These are phyloP conservation scores for Cinchona pubescens DNA, from an alignment of 257 asterid genomes.

Conservation along the genomic window DNA sequence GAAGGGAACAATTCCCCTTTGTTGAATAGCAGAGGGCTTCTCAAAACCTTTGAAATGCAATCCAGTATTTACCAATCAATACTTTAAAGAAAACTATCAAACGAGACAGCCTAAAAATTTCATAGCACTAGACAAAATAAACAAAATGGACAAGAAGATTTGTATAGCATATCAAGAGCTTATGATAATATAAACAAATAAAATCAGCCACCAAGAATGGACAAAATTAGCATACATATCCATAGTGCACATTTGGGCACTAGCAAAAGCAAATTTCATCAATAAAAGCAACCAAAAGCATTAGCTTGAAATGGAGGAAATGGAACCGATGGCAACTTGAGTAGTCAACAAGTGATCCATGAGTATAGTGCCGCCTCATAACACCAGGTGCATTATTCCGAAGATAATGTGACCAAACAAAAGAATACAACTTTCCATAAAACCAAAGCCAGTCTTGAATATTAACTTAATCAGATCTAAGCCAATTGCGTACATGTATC, in stretches of 20 bases:
- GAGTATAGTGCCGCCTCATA: not conserved
- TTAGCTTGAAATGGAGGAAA: not conserved
- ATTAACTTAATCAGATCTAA: not conserved
- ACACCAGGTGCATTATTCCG: not conserved
- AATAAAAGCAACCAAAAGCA: not conserved
- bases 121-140: not conserved
- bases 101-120: not conserved
- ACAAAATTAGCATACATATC: not conserved
- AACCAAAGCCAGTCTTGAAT: not conserved
- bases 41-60: constrained; percentile 34
- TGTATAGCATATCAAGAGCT: not conserved
- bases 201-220: not conserved
- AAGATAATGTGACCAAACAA: not conserved
- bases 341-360: not conserved
- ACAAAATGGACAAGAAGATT: not conserved
- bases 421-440: not conserved
- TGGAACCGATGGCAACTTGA: not conserved
- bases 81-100: not conserved
- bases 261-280: not conserved
- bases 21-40: constrained; percentile 53
- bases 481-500: too few relatives aligned
- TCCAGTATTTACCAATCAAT: not conserved
- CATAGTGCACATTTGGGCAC: not conserved
- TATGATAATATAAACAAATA: too few relatives aligned
- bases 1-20: constrained; percentile 52